Base-by-base conservation (phyloP, 352 stramenopile genomes). In the Globisporangium cederbergense region DNA sequence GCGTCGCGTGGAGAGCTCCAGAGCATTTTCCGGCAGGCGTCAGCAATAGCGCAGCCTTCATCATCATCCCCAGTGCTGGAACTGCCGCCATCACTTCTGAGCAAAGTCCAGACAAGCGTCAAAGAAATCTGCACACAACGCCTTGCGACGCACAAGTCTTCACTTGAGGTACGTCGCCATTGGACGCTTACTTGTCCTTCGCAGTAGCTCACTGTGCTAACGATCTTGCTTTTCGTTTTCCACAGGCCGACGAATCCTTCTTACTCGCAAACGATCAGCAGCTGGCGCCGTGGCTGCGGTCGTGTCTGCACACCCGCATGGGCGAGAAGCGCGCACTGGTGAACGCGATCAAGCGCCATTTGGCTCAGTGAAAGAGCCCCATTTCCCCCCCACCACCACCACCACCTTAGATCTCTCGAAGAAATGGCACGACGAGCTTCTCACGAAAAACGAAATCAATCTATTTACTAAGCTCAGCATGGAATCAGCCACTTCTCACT, bases 291-390 rank as follows among this genome's bases (percentile, higher is more conserved):
- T 93, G 81, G 84, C 72, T 90, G 45, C 76, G 75, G 34, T 84
- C 78, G 20, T 89, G 81, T 40, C 60, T 93, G 49, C 71, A 90
- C 53, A 66, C 91, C 57, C 83, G 85, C 62, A 86, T 88, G 61
- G 72, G 77, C 42, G 81, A 93, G 67, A 93, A 93, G 58, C 62
- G 60, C 3, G 74, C 73, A 34, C 54, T 82, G 3, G 25, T 22
- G n/a, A 74, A 75, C 18, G 71, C 60, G 7, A 63, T 68, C n/a
- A 9, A 38, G 7, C 61, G 50, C 22, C 25, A 47, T 20, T 28
- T 25, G 8, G 55, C 8, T 32, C 16, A 52, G 25, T 32, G 30
- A 8, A 22, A 54, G 32, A 36, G 4, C 32, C 47, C 20, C 30
- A 28, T 28, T 28, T 53, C 46, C 13, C 28, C 47, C 20, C n/a